These are phyloP conservation scores for Microthlaspi erraticum DNA, from an alignment of 345 rosid genomes.

Conservation along the genomic window DNA sequence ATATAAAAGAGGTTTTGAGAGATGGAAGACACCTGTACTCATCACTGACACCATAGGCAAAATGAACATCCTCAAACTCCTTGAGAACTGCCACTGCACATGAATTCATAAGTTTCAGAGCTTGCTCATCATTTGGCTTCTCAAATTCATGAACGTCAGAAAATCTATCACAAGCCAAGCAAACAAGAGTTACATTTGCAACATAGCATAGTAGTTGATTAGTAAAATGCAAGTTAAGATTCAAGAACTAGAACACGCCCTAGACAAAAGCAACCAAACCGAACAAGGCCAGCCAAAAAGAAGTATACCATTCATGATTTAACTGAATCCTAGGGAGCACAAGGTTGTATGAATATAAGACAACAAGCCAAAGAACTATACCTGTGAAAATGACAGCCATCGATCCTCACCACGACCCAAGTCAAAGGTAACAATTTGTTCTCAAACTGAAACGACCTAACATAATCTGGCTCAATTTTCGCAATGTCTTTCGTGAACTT, in stretches of 20 bases:
- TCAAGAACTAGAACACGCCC: conserved; percentile 11
- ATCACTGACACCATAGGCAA: conserved; percentile 89
- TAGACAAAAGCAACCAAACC: conserved; percentile 17
- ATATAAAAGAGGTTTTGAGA: conserved; percentile 18
- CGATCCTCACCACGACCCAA: conserved; percentile 86
- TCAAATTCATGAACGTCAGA: conserved; percentile 77
- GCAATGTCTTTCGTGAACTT: conserved; percentile 57
- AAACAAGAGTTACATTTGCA: conserved; percentile 41
- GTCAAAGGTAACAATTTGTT: conserved; percentile 77
- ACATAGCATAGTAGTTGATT: conserved; percentile 9
- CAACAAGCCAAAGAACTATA: conserved; percentile 35
- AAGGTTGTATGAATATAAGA: neutral
- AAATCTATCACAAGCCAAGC: conserved; percentile 66
- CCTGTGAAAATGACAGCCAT: conserved; percentile 99
- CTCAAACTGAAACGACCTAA: conserved; percentile 72
- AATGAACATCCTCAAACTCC: conserved; percentile 71
- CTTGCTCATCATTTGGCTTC: conserved; percentile 87
- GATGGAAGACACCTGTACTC: conserved; percentile 78
- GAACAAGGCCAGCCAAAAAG: conserved; percentile 14
- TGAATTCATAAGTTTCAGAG: conserved; percentile 87
- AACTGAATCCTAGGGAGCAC: conserved; percentile 4
- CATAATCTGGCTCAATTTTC: conserved; percentile 64
- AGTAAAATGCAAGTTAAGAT: neutral
- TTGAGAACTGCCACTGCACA: conserved; percentile 75
- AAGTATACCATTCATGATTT: neutral